Evolutionary conservation across 2,329 filamentous ascomycete genomes (phyloP), one percentile per base, ranked within the genome.

Genomic region (Neobulgaria alba): DNA sequence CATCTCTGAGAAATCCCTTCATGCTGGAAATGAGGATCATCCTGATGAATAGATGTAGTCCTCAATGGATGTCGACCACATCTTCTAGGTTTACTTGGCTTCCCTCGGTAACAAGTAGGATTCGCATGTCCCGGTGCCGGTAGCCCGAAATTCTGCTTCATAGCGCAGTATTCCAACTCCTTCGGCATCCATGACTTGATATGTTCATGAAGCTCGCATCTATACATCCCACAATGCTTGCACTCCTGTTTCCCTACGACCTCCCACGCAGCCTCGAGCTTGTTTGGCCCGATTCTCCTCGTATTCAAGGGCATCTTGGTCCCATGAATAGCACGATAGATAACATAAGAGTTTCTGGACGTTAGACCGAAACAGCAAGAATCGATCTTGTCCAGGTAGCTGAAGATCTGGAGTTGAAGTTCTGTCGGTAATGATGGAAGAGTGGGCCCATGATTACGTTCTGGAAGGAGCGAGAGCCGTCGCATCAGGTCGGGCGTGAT

Each of bases 201-300:
- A 56, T 81, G 77, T 49, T 73, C 71, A 61, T 79, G 74, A 43
- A 81, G 66, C 63, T 79, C 75, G 58, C 77, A 81, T 26, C 77
- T 68, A 30, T 66, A 70, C 44, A 73, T 69, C 36, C 73, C 75
- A 48, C 77, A 81, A 58, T 79, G 77, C 43, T 71, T 67, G 59
- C 77, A 81, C 58, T 76, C 73, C 4, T 76, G 72, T 54, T 77
- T 75, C 16, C 75, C 76, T 3, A 74, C 72, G 37, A 72, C 63
- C 47, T 75, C 71, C 75, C 76, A 81, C 33, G 75, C 75, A 67
- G 73, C 77, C 55, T 81, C 77, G 55, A 77, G 67, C 48, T 75
- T 69, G 58, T 80, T 80, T 40, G 77, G 77, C 0, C 77, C 77
- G 5, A 66, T 57, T 33, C 77, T 75, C 10, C 75, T 69, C 34